These are phyloP conservation scores for Trametes coccinea DNA, from an alignment of 768 basidiomycete species.

Conservation along the genomic window DNA sequence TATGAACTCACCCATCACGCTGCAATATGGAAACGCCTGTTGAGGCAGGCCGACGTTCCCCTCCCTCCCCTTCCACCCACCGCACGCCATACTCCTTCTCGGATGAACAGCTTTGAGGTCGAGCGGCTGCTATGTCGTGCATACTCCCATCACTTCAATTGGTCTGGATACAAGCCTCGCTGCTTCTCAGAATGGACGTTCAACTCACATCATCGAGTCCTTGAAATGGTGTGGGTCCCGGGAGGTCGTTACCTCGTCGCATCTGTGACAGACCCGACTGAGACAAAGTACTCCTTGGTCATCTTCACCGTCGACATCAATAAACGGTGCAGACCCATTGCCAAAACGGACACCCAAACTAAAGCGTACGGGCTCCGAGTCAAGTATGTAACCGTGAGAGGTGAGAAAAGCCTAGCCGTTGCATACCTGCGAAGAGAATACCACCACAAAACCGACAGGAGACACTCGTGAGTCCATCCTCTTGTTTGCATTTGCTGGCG, in stretches of 20 bases:
- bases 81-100: conserved; percentile 40
- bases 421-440: conserved; percentile 47
- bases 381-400: conserved; percentile 52
- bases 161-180: conserved; percentile 45
- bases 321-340: conserved; percentile 41
- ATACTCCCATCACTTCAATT: conserved; percentile 60
- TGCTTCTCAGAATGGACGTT: conserved; percentile 31
- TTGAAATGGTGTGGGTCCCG: conserved; percentile 60
- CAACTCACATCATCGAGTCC: conserved; percentile 37
- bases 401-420: conserved; percentile 50
- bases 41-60: conserved; percentile 54
- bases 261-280: conserved; percentile 48
- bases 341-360: conserved; percentile 46
- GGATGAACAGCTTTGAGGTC: conserved; percentile 40
- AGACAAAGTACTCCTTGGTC: conserved; percentile 48
- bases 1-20: conserved; percentile 68
- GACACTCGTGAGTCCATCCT: not conserved
- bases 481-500: no score
- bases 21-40: conserved; percentile 67
- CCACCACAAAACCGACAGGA: conserved; percentile 9
- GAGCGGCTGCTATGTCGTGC: conserved; percentile 64
- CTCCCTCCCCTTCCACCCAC: conserved; percentile 64
- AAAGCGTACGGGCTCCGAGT: conserved; percentile 62
- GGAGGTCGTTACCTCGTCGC: conserved; percentile 70
- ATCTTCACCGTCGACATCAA: conserved; percentile 58